phyloP scores from a whole-genome alignment of 2,329 filamentous ascomycete species.

The Colletotrichum sp. region DNA sequence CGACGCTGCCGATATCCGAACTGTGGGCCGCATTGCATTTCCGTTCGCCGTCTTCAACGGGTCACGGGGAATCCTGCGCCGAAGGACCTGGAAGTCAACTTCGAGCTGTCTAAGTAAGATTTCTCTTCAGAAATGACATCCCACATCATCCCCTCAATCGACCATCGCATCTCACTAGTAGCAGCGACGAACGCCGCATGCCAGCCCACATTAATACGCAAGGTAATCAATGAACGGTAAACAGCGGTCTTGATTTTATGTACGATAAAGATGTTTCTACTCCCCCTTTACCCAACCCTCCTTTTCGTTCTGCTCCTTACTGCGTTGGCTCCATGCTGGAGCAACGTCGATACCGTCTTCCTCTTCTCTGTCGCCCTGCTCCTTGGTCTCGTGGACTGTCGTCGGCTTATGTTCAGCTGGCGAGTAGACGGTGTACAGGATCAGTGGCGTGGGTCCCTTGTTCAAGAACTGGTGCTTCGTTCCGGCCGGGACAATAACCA shows the following conservation, averaged over 20 bases:
- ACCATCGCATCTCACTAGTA: not conserved
- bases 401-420: conserved; percentile 66
- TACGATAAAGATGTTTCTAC: not conserved
- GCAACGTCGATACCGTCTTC: conserved; percentile 66
- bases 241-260: not conserved
- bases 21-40: not conserved
- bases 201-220: not conserved
- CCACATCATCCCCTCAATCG: not conserved
- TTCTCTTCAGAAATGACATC: not conserved
- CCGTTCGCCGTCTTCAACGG: not conserved
- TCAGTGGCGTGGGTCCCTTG: conserved; percentile 61
- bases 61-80: not conserved
- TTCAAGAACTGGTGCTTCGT: conserved; percentile 72
- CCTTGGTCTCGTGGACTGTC: conserved; percentile 67
- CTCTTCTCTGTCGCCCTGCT: conserved; percentile 66
- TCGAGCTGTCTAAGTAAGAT: not conserved
- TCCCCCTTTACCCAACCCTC: conserved; percentile 54
- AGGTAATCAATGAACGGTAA: not conserved
- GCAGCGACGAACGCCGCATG: not conserved
- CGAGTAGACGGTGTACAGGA: conserved; percentile 67
- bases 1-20: not conserved
- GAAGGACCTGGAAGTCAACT: not conserved
- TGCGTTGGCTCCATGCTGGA: conserved; percentile 62
- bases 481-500: conserved; percentile 61
- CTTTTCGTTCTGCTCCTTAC: conserved; percentile 64